Base-by-base conservation (phyloP, 1,139 yeast genomes). In the Hansenula sp. region DNA sequence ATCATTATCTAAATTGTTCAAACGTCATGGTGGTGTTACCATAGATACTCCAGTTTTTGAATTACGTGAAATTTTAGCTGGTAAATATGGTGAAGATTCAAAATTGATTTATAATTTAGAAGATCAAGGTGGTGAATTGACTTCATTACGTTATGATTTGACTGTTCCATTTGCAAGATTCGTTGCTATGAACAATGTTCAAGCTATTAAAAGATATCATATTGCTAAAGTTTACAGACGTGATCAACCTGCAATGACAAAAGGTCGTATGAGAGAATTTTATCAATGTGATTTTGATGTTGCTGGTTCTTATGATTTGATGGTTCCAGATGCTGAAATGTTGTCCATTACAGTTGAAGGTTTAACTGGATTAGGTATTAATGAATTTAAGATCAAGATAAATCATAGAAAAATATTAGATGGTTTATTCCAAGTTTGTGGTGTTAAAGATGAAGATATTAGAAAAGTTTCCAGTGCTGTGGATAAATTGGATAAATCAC, bases 161-260 rank as follows among this genome's bases (percentile, higher is more conserved):
- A 92, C 98, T 0, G 98, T 92, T 34, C 98, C 98, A 41, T 92
- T 92, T 68, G 98, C 98, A 12, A 77, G 98, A 62, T 92, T 77
- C 59, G 95, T 92, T 42, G 98, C 98, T 28, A 84, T 88, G 83
- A 92, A 92, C 69, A 88, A 87, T 57, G 76, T 92, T 47, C 83
- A 87, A 55, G 78, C 73, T 60, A 92, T 92, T 65, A 92, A 92
- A 68, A 77, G 98, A 61, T 92, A 81, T 65, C 98, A 92, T 68
- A 87, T 92, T 52, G 98, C 98, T 53, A 92, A 92, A 66, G 98
- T 92, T 41, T 92, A 92, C 68, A 79, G 98, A 69, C 83, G 98
- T 68, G 98, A 92, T 62, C 98, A 92, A 66, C 98, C 98, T 6
- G 98, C 98, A 14, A 92, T 92, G 98, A 90, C 97, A 44, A 92